Conservation (phyloP, 2,329 filamentous ascomycete species). For the Neoarthrinium moseri region DNA sequence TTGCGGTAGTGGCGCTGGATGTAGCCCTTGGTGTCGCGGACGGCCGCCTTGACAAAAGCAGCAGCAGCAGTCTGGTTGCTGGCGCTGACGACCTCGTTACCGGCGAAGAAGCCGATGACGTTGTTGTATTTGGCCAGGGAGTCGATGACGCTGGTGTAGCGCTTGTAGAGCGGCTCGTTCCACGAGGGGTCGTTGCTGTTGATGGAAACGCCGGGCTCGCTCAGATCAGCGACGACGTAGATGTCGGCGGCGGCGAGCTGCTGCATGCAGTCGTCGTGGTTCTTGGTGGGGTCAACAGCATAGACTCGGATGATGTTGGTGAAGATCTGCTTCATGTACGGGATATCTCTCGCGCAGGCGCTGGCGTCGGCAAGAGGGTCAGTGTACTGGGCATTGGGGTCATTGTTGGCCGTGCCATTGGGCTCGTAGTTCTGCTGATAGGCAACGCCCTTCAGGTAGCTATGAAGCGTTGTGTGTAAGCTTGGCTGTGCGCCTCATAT, state of each 20-base stretch:
- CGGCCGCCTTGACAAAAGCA: slow-evolving; percentile 95
- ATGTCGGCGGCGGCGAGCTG: slow-evolving; percentile 82
- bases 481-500: too few relatives aligned
- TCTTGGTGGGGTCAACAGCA: slow-evolving; percentile 74
- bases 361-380: slow-evolving; percentile 77
- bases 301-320: slow-evolving; percentile 97
- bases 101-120: slow-evolving; percentile 95
- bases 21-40: slow-evolving; percentile 93
- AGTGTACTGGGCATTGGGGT: slow-evolving; percentile 57
- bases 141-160: slow-evolving; percentile 85
- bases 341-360: slow-evolving; percentile 81
- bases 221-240: slow-evolving; percentile 91
- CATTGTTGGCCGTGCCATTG: slow-evolving; percentile 43
- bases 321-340: slow-evolving; percentile 71
- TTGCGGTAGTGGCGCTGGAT: slow-evolving; percentile 78
- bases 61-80: slow-evolving; percentile 85
- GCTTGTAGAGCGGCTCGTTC: slow-evolving; percentile 73
- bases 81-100: slow-evolving; percentile 94
- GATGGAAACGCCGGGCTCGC: slow-evolving; percentile 79
- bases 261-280: slow-evolving; percentile 85
- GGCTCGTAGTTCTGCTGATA: slow-evolving; percentile 81
- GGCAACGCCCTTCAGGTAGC: slow-evolving; percentile 86
- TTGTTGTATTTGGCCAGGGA: slow-evolving; percentile 81
- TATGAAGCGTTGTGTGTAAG: slow-evolving; percentile 13
- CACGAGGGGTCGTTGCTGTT: slow-evolving; percentile 77